phyloP scores from a whole-genome alignment of 345 rosid species.

The Heritiera fomes region DNA sequence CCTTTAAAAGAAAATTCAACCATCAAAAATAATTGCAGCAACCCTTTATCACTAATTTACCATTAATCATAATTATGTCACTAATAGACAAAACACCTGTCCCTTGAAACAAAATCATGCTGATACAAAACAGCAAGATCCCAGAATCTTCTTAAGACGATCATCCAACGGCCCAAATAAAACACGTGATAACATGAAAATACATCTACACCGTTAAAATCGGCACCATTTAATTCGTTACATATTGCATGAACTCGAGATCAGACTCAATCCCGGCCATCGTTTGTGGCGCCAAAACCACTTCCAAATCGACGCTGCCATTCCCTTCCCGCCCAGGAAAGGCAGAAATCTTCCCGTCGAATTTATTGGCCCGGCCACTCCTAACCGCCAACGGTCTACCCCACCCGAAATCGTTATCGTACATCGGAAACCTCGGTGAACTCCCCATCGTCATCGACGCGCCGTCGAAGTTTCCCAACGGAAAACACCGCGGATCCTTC shows the following conservation, averaged over 20 bases:
- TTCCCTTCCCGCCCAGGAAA: conserved; percentile 87
- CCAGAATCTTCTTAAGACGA: neutral
- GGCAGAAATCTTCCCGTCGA: conserved; percentile 98
- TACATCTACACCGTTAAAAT: conserved; percentile 1
- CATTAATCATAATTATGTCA: neutral
- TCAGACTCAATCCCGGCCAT: conserved; percentile 78
- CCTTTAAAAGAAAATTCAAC: too few species aligned
- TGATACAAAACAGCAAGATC: neutral
- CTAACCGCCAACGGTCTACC: conserved; percentile 84
- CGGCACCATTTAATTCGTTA: conserved; percentile 23
- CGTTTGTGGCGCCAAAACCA: conserved; percentile 75
- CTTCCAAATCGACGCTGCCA: conserved; percentile 86
- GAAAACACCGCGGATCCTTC: conserved; percentile 73
- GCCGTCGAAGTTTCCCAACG: conserved; percentile 84
- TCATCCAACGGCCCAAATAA: neutral
- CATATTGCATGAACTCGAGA: conserved; percentile 73
- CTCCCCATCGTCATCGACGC: conserved; percentile 91
- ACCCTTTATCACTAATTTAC: too few species aligned
- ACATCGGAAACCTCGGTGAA: conserved; percentile 95
- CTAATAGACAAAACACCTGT: neutral
- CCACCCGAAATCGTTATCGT: conserved; percentile 96
- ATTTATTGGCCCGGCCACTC: conserved; percentile 86
- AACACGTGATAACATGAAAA: neutral
- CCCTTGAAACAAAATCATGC: neutral
- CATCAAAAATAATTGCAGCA: too few species aligned